Evolutionary conservation across 192 early-diverging fungal genomes (phyloP), one percentile per base, ranked within the genome.

Genomic region (Coemansia erecta): DNA sequence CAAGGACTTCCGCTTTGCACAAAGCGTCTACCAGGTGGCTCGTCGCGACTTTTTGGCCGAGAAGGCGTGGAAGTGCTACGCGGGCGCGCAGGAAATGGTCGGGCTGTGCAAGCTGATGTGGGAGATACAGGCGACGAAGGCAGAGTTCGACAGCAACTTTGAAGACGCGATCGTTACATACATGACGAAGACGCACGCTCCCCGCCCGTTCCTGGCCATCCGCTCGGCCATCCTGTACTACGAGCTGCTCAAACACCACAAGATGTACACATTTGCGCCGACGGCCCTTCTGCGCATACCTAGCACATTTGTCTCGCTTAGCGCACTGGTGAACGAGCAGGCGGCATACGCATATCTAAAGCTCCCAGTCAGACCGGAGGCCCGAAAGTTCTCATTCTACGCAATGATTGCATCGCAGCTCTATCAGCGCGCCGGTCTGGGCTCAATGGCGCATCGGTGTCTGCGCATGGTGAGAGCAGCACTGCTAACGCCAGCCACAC

Each of bases 311-410:
- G 87, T 90, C 54, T 60, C 92, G 4, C 81, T 89, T 19, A 85
- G 85, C 58, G 93, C 89, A 0, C 61, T 97, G 39, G 86, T 93
- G 45, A 70, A 92, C 46, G 97, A 98, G 68, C 95, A 97, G 67
- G 91, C 95, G 0, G 93, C 93, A 0, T 85, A 89, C 37, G 87
- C 89, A 26, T 92, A 87, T 63, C 51, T 94, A 19, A 82, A 83
- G 49, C 33, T 73, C 13, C 63, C 73, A n/a, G 43, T 39, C 8
- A 84, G 83, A 2, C 85, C 90, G 0, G 86, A 90, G 72, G 73
- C 86, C 18, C 85, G 95, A 49, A 96, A 93, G 59, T 93, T 91
- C 66, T 89, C 89, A 0, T 95, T 97, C 68, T 91, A 95, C 61
- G 68, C 94, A 33, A 84, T 97, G 50, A 81, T 97, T 63, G 91